phyloP scores from a whole-genome alignment of 805 yeast genomes.

The Candida awuae region DNA sequence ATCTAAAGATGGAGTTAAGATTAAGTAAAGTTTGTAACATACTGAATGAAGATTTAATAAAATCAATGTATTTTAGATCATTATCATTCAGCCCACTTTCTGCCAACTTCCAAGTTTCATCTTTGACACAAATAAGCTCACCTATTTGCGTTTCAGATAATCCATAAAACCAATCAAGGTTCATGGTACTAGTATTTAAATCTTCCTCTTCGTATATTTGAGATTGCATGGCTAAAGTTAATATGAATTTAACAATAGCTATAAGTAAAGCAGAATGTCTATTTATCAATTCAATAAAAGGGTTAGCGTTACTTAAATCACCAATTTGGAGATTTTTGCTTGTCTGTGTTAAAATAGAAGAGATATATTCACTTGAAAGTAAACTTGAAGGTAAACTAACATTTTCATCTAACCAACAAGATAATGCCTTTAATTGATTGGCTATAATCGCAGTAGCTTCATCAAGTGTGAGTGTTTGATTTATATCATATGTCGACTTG shows the following conservation, averaged over 20 bases:
- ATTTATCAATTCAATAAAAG: slow-evolving; percentile 31
- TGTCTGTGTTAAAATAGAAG: slow-evolving; percentile 3
- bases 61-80: not conserved
- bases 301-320: not conserved
- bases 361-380: slow-evolving; percentile 62
- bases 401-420: slow-evolving; percentile 71
- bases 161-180: slow-evolving; percentile 33
- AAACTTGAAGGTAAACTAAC: slow-evolving; percentile 65
- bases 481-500: slow-evolving; percentile 38
- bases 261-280: slow-evolving; percentile 46
- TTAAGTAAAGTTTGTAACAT: slow-evolving; percentile 3
- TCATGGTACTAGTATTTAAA: slow-evolving; percentile 56
- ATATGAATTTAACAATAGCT: slow-evolving; percentile 42
- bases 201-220: slow-evolving; percentile 72
- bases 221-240: slow-evolving; percentile 43
- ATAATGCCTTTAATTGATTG: slow-evolving; percentile 42
- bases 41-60: slow-evolving; percentile 7
- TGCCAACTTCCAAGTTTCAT: slow-evolving; percentile 2
- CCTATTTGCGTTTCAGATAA: slow-evolving; percentile 10
- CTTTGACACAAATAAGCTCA: not conserved
- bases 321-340: slow-evolving; percentile 4
- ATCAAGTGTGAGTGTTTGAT: slow-evolving; percentile 27
- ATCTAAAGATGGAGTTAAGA: slow-evolving; percentile 3
- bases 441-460: slow-evolving; percentile 44
- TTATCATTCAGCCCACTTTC: not conserved